Percentiles rank a stretch among this genome's conserved stretches.
phyloP scores from a whole-genome alignment of 495 filamentous ascomycete species.

The Chaetomium tenue region DNA sequence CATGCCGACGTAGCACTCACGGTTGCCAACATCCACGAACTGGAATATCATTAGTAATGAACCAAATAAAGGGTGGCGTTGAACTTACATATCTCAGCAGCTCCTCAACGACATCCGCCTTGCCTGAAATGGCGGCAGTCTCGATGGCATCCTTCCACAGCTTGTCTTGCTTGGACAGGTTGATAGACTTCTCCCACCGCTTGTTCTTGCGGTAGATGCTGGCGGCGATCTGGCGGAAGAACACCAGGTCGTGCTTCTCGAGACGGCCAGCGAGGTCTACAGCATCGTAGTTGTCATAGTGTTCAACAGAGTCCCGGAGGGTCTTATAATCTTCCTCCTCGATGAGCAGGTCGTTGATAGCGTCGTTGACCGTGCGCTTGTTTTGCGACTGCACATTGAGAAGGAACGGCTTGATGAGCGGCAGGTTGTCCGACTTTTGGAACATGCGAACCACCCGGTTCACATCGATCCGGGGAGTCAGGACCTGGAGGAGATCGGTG shows the following conservation, averaged over 20 bases:
- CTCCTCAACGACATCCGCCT: constrained; percentile 90
- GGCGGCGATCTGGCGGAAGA: constrained; percentile 98
- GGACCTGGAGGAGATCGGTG: constrained; percentile 87
- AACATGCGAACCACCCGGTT: constrained; percentile 98
- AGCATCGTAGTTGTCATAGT: constrained; percentile 98
- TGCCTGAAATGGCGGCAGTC: constrained; percentile 92
- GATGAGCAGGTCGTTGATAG: constrained; percentile 96
- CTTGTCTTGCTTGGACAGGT: constrained; percentile 97
- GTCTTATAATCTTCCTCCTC: constrained; percentile 99
- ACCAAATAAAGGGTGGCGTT: constrained; percentile 3
- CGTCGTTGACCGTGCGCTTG: constrained; percentile 96
- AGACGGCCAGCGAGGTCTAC: constrained; percentile 92
- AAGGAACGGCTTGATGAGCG: constrained; percentile 98
- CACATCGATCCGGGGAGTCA: constrained; percentile 93
- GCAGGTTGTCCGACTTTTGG: constrained; percentile 96
- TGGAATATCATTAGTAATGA: constrained; percentile 47
- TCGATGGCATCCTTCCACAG: constrained; percentile 99
- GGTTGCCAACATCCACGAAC: constrained; percentile 99
- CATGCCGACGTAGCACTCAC: constrained; percentile 99
- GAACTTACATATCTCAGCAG: constrained; percentile 89
- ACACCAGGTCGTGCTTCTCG: constrained; percentile 95
- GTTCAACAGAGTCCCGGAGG: constrained; percentile 93
- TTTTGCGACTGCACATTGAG: constrained; percentile 96
- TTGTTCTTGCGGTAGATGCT: constrained; percentile 99
- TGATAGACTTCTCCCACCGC: constrained; percentile 99